Evolutionary conservation across 805 yeast genomes (phyloP).

Genomic region (Candida verbasci): DNA sequence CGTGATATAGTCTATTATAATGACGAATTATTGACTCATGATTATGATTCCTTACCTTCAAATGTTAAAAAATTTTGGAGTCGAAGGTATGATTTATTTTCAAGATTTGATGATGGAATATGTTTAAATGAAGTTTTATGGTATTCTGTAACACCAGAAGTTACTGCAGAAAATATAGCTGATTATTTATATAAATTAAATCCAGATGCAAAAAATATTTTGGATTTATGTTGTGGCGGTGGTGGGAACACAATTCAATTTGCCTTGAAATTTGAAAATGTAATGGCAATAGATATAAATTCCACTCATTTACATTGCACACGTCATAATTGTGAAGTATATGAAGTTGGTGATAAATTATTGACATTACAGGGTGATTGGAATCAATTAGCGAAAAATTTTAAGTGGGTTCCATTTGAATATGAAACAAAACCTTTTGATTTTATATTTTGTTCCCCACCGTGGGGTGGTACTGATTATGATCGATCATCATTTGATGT

Average conservation of each 20-base stretch:
- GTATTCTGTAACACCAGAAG: conserved; percentile 88
- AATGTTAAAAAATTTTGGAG: conserved; percentile 55
- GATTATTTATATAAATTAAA: conserved; percentile 47
- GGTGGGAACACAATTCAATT: conserved; percentile 84
- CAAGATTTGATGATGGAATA: conserved; percentile 63
- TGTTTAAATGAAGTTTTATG: conserved; percentile 69
- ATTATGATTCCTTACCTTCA: conserved; percentile 34
- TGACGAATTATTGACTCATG: conserved; percentile 29
- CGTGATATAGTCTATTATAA: conserved; percentile 1
- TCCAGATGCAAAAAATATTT: conserved; percentile 43
- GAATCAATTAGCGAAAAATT: conserved; percentile 21
- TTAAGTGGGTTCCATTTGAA: conserved; percentile 31
- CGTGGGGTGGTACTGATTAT: conserved; percentile 83
- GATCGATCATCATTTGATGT: conserved; percentile 42
- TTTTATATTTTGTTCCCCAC: conserved; percentile 72
- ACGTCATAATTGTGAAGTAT: conserved; percentile 58
- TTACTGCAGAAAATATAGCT: conserved; percentile 58
- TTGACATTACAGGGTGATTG: conserved; percentile 49
- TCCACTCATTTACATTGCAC: conserved; percentile 63
- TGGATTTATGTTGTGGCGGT: conserved; percentile 82
- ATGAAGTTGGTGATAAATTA: conserved; percentile 53
- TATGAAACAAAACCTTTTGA: conserved; percentile 33
- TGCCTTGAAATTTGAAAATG: conserved; percentile 51
- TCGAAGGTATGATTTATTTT: conserved; percentile 56
- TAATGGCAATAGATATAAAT: conserved; percentile 61